phyloP scores from a whole-genome alignment of 305 asterid genomes.

The Solanum hybrid region DNA sequence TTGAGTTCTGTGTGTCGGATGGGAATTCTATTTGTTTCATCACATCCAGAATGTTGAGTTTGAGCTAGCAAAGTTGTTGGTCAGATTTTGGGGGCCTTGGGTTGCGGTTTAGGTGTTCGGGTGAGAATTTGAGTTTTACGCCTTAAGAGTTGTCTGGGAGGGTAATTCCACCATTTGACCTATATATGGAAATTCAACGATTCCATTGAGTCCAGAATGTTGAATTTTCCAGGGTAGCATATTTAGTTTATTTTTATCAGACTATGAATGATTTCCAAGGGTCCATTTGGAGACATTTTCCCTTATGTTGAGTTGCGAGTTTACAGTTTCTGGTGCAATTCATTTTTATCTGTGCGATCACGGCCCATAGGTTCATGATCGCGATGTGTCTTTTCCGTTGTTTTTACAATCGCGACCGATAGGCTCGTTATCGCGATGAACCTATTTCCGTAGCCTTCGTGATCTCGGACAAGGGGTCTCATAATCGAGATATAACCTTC shows the following conservation, averaged over 20 bases:
- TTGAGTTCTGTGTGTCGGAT: neutral
- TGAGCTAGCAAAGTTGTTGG: neutral
- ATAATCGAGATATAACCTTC: neutral
- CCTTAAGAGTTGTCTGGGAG: neutral
- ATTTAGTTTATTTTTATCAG: neutral
- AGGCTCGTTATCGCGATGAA: neutral
- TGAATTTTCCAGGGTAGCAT: neutral
- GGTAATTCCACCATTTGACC: neutral
- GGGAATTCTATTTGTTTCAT: neutral
- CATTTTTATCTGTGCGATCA: neutral
- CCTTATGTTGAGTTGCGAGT: neutral
- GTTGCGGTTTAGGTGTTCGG: neutral
- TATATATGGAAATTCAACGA: neutral
- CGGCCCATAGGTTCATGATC: neutral
- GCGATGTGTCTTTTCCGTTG: neutral
- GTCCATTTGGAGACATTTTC: neutral
- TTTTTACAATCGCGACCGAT: neutral
- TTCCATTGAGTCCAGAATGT: neutral
- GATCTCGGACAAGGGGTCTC: neutral
- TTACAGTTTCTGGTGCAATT: neutral
- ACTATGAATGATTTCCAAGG: neutral
- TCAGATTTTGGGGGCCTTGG: neutral
- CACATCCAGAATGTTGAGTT: neutral
- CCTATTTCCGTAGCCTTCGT: neutral
- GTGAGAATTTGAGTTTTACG: neutral